These are phyloP conservation scores for Ascochyta koolunga DNA, from an alignment of 2,329 filamentous ascomycete species.

Conservation along the genomic window DNA sequence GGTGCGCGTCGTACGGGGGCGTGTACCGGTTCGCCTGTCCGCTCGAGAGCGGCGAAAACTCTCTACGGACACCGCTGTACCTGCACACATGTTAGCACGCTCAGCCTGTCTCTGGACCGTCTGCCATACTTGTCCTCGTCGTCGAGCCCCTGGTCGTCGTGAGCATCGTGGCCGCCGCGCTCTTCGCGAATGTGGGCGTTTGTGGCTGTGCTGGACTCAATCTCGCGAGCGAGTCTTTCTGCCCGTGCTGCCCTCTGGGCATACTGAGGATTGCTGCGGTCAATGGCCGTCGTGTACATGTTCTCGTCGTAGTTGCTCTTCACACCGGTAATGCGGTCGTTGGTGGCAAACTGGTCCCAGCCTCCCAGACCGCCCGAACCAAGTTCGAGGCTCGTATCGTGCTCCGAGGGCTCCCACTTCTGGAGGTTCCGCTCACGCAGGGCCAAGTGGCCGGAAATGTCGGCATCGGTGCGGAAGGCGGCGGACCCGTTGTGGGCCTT, in stretches of 20 bases:
- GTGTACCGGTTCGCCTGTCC: slow-evolving; percentile 78
- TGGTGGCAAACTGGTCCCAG: slow-evolving; percentile 96
- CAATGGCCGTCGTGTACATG: slow-evolving; percentile 89
- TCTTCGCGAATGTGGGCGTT: slow-evolving; percentile 92
- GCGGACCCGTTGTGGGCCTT: slow-evolving; percentile 62
- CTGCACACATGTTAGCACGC: slow-evolving; percentile 49
- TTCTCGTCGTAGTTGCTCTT: slow-evolving; percentile 93
- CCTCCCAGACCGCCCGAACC: slow-evolving; percentile 59
- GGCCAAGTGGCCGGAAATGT: slow-evolving; percentile 78
- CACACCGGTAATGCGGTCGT: slow-evolving; percentile 85
- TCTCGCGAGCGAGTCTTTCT: slow-evolving; percentile 85
- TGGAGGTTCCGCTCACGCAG: slow-evolving; percentile 77
- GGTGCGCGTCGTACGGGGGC: slow-evolving; percentile 83
- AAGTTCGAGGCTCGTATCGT: slow-evolving; percentile 70
- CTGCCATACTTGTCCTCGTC: slow-evolving; percentile 85
- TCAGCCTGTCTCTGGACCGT: not conserved
- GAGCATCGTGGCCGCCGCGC: slow-evolving; percentile 70
- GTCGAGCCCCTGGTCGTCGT: slow-evolving; percentile 70
- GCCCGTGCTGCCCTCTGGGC: slow-evolving; percentile 75
- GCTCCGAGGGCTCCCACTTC: slow-evolving; percentile 76
- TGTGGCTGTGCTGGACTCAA: slow-evolving; percentile 74
- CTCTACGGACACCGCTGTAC: slow-evolving; percentile 88
- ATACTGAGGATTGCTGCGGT: slow-evolving; percentile 83
- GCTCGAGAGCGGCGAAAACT: slow-evolving; percentile 69
- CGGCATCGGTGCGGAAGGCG: slow-evolving; percentile 83